These are phyloP conservation scores for Trametes elegans DNA, from an alignment of 768 basidiomycete genomes.

Conservation along the genomic window DNA sequence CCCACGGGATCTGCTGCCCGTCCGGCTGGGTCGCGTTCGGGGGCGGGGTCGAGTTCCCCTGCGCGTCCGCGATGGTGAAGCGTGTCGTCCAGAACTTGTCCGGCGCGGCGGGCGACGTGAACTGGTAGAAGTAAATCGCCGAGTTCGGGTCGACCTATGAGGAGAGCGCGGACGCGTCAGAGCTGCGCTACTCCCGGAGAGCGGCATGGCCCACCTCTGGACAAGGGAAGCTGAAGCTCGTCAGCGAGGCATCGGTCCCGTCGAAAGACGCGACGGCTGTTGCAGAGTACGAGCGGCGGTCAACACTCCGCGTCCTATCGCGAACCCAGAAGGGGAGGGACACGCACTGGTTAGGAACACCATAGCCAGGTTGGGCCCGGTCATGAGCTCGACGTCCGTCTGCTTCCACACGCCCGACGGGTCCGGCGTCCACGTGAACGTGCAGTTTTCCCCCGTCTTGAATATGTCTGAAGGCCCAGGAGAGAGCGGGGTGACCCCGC, in stretches of 20 bases:
- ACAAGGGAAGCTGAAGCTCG: constrained; percentile 56
- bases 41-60: constrained; percentile 46
- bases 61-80: constrained; percentile 52
- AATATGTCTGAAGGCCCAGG: constrained; percentile 60
- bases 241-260: constrained; percentile 51
- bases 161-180: background rate
- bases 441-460: constrained; percentile 55
- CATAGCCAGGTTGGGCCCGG: constrained; percentile 72
- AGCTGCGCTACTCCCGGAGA: background rate
- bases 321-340: background rate
- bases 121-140: constrained; percentile 83
- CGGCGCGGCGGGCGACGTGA: constrained; percentile 41
- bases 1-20: constrained; percentile 55
- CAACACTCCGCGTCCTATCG: no score
- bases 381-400: constrained; percentile 80
- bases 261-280: constrained; percentile 68
- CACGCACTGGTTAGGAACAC: constrained; percentile 38
- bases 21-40: constrained; percentile 52
- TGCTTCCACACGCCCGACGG: constrained; percentile 59
- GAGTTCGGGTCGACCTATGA: constrained; percentile 67
- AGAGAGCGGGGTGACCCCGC: constrained; percentile 40
- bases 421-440: constrained; percentile 60
- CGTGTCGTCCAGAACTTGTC: constrained; percentile 11
- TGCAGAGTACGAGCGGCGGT: no score
- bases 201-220: constrained; percentile 47